phyloP scores from a whole-genome alignment of 257 asterid species.

The Scutellaria baicalensis region DNA sequence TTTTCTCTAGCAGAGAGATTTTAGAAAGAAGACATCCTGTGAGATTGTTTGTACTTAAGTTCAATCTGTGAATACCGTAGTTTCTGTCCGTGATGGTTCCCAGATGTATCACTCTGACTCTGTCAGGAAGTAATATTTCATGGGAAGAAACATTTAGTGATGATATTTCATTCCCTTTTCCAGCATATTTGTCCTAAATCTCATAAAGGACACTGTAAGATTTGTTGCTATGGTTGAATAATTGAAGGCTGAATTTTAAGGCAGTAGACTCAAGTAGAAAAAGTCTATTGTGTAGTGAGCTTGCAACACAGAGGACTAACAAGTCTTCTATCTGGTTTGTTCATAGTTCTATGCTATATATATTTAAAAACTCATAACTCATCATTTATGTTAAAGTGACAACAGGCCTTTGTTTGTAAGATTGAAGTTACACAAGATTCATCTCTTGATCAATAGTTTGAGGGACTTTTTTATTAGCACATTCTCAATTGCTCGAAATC shows the following conservation, averaged over 20 bases:
- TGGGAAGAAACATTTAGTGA: background rate
- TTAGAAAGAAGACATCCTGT: conserved; percentile 10
- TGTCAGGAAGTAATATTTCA: background rate
- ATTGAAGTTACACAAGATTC: background rate
- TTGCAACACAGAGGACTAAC: too few relatives aligned
- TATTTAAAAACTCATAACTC: too few relatives aligned
- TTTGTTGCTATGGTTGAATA: too few relatives aligned
- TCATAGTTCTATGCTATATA: too few relatives aligned
- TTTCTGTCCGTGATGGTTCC: background rate
- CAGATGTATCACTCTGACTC: background rate
- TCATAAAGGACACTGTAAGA: background rate
- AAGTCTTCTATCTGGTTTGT: too few relatives aligned
- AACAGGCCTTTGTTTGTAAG: background rate
- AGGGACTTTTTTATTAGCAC: background rate
- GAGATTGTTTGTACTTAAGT: conserved; percentile 1
- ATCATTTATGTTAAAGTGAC: too few relatives aligned
- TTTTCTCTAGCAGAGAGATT: conserved; percentile 22
- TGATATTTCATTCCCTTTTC: background rate
- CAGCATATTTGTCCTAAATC: background rate
- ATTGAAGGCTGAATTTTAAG: background rate
- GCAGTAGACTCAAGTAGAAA: background rate
- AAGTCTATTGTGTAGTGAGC: background rate
- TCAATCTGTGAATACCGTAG: conserved; percentile 14
- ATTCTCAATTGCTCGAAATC: background rate
- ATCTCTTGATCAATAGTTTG: background rate